Base-by-base conservation (phyloP, 129 eudicot genomes). In the Oenanthe sinensis region DNA sequence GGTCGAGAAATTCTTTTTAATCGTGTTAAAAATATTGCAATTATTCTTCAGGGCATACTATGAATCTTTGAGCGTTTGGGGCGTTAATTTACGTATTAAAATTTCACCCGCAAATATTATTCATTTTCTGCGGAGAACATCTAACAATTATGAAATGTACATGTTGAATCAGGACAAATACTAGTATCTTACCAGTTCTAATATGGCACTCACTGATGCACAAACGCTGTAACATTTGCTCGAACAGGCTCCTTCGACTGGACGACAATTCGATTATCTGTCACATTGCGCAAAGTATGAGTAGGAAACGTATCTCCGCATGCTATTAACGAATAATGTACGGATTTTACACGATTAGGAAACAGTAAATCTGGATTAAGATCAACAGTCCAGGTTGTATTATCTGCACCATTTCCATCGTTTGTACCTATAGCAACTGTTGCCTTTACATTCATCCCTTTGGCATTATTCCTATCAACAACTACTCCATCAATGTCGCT, bases 381-480 rank as follows among this genome's bases (percentile, higher is more conserved):
- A 71, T 92, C 97, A 17, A 84, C 81, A 0, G 79, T 80, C 97
- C 97, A 92, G 13, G 82, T n/a, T n/a, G 68, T 60, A 10, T 60
- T 33, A 88, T 43, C 75, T 82, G 8, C 88, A 58, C 9, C 90
- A 48, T 87, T 87, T 44, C 90, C 95, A 42, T 81, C 74, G 0
- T 24, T 24, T 0, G 75, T 75, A 17, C 86, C 86, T 81, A 83
- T 84, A 46, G 91, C 96, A 9, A 84, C 81, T 8, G 97, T 92
- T 15, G 93, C 81, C 86, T 84, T 92, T 33, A 87, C 55, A 62
- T 82, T 88, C 97, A 92, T 92, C 76, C 97, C 97, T 13, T 77
- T 88, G 58, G 83, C 97, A 11, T 81, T 87, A 39, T 92, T 92
- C 49, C 82, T 67, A 17, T 88, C 81, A 3, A 92, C 86, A 11